Base-by-base conservation (phyloP, 1,284 basidiomycete species). In the Erythrobasidium hasegawianum region DNA sequence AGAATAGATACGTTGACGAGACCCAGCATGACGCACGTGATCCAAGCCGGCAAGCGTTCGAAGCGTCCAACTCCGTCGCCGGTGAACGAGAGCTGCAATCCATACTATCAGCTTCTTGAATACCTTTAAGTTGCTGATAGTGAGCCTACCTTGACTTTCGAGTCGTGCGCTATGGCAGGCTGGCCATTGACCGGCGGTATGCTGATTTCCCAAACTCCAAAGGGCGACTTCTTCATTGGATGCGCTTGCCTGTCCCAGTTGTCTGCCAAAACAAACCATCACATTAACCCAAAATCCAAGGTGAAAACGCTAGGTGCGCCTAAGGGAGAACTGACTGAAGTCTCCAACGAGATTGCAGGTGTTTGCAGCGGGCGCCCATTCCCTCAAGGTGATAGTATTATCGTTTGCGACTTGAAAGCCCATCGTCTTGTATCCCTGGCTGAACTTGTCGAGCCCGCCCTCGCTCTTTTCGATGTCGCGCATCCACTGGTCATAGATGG, bases 1-100 rank as follows among this genome's bases (percentile, higher is more conserved):
- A n/a, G n/a, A n/a, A n/a, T n/a, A n/a, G n/a, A n/a, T n/a, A n/a
- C n/a, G n/a, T n/a, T n/a, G n/a, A n/a, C n/a, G n/a, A n/a, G n/a
- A n/a, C n/a, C n/a, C n/a, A n/a, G 29, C 11, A 41, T 10, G 18
- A 59, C 73, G 47, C 33, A 76, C 70, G 81, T 87, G 74, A 93
- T 93, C 95, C 95, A 98, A 11, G 88, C 85, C 1, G 95, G 94
- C 27, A 97, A 77, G 57, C 94, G 86, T 77, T 97, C 95, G 70
- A 97, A 88, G 43, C 89, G 86, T 70, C 87, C 82, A 11, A 89
- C 89, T 59, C 81, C 81, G 0, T 86, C 85, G 11, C 85, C 76
- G 57, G 90, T 83, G 87, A 96, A 88, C 26, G 92, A 92, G 72
- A 92, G 89, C 87, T 89, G 75, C 33, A 64, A n/a, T 38, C 9